These are phyloP conservation scores for Fagus sylvatica DNA, from an alignment of 306 rosid species.

Conservation along the genomic window DNA sequence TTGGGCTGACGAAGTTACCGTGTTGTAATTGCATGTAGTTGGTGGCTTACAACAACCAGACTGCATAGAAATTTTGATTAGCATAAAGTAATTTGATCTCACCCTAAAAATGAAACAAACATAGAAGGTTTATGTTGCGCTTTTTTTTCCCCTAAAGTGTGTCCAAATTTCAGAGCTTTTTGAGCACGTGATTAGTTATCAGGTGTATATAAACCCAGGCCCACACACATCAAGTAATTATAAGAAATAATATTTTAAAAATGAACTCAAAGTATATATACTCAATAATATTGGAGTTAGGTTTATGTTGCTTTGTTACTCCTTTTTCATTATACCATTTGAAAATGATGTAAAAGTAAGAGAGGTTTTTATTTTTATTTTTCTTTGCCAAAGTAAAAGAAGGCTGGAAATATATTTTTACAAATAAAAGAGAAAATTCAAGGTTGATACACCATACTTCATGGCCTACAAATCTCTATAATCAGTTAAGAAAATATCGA, in stretches of 20 bases:
- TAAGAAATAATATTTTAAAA: too few relatives aligned
- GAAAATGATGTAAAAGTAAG: neutral
- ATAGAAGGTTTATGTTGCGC: neutral
- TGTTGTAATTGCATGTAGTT: constrained; percentile 65
- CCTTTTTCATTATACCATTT: neutral
- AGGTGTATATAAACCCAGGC: too few relatives aligned
- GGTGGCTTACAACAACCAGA: constrained; percentile 98
- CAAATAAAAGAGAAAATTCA: neutral
- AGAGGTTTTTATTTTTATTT: neutral
- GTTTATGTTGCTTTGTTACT: neutral
- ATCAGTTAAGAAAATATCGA: neutral
- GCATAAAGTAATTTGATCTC: too few relatives aligned
- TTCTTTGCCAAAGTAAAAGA: neutral
- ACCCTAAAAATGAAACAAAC: neutral
- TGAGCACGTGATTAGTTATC: too few relatives aligned
- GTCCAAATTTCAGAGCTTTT: too few relatives aligned
- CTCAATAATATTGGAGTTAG: too few relatives aligned
- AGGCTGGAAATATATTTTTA: neutral
- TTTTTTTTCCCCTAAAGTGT: too few relatives aligned
- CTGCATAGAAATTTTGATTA: constrained; percentile 28
- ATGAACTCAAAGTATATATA: too few relatives aligned
- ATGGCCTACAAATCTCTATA: neutral
- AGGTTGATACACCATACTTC: neutral
- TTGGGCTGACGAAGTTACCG: constrained; percentile 37
- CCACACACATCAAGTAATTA: too few relatives aligned